Evolutionary conservation across 495 filamentous ascomycete species (phyloP).

Genomic region (Neurospora intermedia): DNA sequence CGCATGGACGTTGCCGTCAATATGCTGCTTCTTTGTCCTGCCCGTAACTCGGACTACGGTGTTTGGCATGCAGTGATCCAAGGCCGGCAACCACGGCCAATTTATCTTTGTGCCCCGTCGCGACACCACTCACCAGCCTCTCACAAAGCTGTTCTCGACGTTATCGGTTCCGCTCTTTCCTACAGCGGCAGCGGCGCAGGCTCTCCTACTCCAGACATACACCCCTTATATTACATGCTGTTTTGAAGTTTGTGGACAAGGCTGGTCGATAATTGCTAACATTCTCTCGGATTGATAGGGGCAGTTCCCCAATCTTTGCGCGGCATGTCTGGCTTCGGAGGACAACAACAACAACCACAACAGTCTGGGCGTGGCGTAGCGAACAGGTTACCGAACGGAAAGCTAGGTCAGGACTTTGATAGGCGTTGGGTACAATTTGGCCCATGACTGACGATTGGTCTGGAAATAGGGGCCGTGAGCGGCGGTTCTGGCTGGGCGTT

Average conservation of each 20-base stretch:
- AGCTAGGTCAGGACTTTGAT: conserved; percentile 48
- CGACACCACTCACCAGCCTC: background rate
- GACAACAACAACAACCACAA: conserved; percentile 50
- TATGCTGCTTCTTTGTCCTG: background rate
- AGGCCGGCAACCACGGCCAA: background rate
- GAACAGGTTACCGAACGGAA: conserved; percentile 64
- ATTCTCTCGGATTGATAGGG: conserved; percentile 30
- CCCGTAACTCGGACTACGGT: background rate
- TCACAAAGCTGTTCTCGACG: background rate
- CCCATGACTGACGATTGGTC: conserved; percentile 22
- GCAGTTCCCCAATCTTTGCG: conserved; percentile 58
- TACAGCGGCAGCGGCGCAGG: background rate
- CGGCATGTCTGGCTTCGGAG: conserved; percentile 58
- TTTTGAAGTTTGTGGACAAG: background rate
- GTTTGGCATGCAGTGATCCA: background rate
- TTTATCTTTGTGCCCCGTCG: background rate
- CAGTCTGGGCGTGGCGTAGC: conserved; percentile 53
- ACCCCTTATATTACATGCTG: background rate
- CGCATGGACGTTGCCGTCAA: background rate
- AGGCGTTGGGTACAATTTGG: background rate
- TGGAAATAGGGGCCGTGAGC: conserved; percentile 34
- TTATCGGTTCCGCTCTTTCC: background rate
- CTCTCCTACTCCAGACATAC: background rate
- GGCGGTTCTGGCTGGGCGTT: conserved; percentile 67
- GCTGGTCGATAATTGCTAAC: conserved; percentile 11